A percentile compares a stretch with the other conserved stretches of the same genome.
Conservation (phyloP, 148 eudicot species). For the Rhododendron ovatum region DNA sequence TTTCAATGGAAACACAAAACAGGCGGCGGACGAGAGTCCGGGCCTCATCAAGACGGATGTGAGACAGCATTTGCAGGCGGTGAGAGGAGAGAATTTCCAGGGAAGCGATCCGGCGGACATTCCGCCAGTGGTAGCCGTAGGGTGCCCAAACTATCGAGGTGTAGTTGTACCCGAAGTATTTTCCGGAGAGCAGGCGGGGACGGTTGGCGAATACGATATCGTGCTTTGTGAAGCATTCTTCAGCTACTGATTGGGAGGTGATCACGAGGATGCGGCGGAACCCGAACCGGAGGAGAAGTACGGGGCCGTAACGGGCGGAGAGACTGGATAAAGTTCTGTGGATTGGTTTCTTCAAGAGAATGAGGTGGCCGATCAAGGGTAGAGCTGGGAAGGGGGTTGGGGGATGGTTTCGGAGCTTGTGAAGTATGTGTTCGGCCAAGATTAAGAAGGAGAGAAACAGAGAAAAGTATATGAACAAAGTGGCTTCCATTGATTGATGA, state of each 20-base stretch:
- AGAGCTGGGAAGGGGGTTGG: constrained; percentile 25
- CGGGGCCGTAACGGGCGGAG: constrained; percentile 27
- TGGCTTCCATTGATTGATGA: constrained; percentile 13
- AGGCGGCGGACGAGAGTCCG: background rate
- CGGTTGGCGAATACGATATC: constrained; percentile 40
- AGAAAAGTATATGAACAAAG: background rate
- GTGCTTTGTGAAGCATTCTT: constrained; percentile 34
- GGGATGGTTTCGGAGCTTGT: constrained; percentile 22
- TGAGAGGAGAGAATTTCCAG: constrained; percentile 30
- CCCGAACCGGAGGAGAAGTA: constrained; percentile 24
- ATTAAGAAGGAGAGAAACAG: constrained; percentile 15
- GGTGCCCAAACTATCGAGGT: constrained; percentile 22
- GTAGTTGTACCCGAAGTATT: constrained; percentile 32
- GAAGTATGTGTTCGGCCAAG: constrained; percentile 15
- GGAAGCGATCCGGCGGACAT: constrained; percentile 26
- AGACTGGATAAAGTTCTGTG: constrained; percentile 17
- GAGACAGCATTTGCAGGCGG: constrained; percentile 19
- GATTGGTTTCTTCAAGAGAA: constrained; percentile 29
- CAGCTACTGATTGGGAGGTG: constrained; percentile 24
- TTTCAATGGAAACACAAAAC: background rate
- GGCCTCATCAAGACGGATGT: constrained; percentile 27
- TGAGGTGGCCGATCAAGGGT: constrained; percentile 38
- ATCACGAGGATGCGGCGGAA: constrained; percentile 27
- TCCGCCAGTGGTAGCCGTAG: constrained; percentile 46
- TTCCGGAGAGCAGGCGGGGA: constrained; percentile 25